Evolutionary conservation across 352 stramenopile genomes (phyloP), one percentile per base, ranked within the genome.

Genomic region (Phytophthora fragariae): DNA sequence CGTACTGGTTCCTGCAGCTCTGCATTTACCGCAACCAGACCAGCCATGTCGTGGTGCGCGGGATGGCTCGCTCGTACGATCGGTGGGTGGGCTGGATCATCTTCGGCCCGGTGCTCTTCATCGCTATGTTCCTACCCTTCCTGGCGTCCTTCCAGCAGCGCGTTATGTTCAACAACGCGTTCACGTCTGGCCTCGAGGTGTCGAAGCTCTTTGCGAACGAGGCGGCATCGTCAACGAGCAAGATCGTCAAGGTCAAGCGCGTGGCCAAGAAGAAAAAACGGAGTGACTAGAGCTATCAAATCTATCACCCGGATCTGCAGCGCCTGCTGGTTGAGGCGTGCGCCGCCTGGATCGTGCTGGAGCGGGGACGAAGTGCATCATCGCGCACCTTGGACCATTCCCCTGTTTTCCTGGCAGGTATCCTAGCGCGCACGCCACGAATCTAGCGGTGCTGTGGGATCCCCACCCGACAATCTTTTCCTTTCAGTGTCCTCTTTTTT

Each of bases 131-230:
- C 82, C 75, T 97, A 67, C 90, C 90, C 9, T 97, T 97, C 81
- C 85, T 97, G 37, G 84, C 87, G 44, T 75, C 79, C 19, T 97
- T 95, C 84, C 90, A 97, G 78, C 88, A 97, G 75, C 88, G 90
- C 60, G 86, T 97, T 54, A 97, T 97, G 90, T 97, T 97, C 73
- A 97, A 97, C 76, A 94, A 91, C 74, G 90, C 90, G 11, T 97
- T 97, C 75, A 97, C 88, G 53, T 93, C 90, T 5, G 90, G 90
- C 0, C 72, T 97, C 0, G 90, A 97, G 53, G 90, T 97, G 37
- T 95, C 90, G 33, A 97, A 95, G 71, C 87, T 97, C 12, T 95
- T 97, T 67, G 77, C 87, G n/a, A 89, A 97, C 77, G 90, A 97
- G 55, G 90, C 90, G 41, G 88, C 88, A 12, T 88, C 88, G 54